Base-by-base conservation (phyloP, 1,284 basidiomycete genomes). In the Anthracocystis setariae region DNA sequence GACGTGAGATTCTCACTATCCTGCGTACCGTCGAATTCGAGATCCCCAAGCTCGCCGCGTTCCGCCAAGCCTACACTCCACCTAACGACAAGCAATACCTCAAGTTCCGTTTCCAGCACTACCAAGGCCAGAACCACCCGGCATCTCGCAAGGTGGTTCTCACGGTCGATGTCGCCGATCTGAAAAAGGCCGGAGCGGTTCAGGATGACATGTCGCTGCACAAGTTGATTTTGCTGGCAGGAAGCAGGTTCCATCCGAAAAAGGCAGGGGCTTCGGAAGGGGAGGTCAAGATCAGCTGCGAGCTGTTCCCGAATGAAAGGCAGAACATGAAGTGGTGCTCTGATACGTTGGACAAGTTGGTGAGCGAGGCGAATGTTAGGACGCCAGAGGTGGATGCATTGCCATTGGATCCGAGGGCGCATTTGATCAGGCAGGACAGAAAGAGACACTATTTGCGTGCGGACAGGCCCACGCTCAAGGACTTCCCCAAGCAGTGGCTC, bases 301-400 rank as follows among this genome's bases (percentile, higher is more conserved):
- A 83, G 37, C 37, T 73, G 46, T 82, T 82, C 60, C 84, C 83
- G 9, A 77, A 72, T 24, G 73, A 78, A 43, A 46, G 76, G 39
- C 82, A 84, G 80, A 85, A 85, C 57, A 79, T 83, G 62, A 84
- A 84, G 72, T 85, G 84, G 84, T 85, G 84, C 69, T 82, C 80
- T 38, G 84, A 85, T 56, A 80, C 76, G 17, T 58, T 85, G 23
- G 82, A 84, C 64, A 73, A 64, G 40, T 60, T 85, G 49, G 68
- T 85, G 20, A 49, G 50, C 7, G 84, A 82, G 52, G 82, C 84
- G 7, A 73, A 78, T 45, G 78, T 71, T 24, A 50, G 68, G 46
- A 52, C 66, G 10, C 68, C 78, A 20, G 40, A 75, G 12, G 72
- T 83, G 42, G 57, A 72, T 24, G 80, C 80, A 24, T 72, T 84